These are phyloP conservation scores for Apophysomyces variabilis DNA, from an alignment of 371 early-diverging fungal genomes.

Conservation along the genomic window DNA sequence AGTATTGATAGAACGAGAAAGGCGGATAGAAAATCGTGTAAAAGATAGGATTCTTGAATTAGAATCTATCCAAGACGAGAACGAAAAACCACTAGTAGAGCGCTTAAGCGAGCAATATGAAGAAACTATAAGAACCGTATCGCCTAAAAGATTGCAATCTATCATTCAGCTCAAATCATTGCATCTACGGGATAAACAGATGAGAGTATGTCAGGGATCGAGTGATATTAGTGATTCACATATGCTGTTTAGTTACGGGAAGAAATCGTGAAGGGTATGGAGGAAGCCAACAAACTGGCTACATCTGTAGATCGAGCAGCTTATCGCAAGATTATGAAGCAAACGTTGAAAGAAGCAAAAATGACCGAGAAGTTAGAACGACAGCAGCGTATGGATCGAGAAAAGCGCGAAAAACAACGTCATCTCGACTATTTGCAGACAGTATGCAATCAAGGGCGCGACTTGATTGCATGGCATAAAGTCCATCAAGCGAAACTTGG, in stretches of 20 bases:
- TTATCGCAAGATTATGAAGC: constrained; percentile 87
- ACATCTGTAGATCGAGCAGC: constrained; percentile 79
- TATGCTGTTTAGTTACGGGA: constrained; percentile 68
- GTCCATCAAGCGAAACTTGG: constrained; percentile 66
- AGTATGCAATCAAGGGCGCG: constrained; percentile 78
- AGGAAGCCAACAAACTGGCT: constrained; percentile 72
- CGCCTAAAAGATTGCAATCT: constrained; percentile 55
- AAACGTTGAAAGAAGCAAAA: constrained; percentile 82
- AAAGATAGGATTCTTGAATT: constrained; percentile 17
- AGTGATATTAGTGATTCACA: background rate
- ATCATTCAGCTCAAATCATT: constrained; percentile 85
- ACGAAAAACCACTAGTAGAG: constrained; percentile 29
- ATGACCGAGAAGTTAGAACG: constrained; percentile 88
- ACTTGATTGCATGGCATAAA: constrained; percentile 73
- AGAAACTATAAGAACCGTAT: constrained; percentile 39
- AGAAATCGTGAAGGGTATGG: constrained; percentile 74
- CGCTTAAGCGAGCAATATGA: constrained; percentile 39
- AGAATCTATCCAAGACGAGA: constrained; percentile 21
- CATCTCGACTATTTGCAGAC: constrained; percentile 77
- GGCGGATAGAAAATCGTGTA: constrained; percentile 28
- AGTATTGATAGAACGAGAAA: constrained; percentile 49
- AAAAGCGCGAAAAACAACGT: constrained; percentile 82
- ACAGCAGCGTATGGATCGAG: constrained; percentile 86
- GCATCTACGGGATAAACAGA: constrained; percentile 77
- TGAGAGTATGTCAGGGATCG: constrained; percentile 41